Base-by-base conservation (phyloP, 179 eudicot genomes). In the Amaranthus tricolor region DNA sequence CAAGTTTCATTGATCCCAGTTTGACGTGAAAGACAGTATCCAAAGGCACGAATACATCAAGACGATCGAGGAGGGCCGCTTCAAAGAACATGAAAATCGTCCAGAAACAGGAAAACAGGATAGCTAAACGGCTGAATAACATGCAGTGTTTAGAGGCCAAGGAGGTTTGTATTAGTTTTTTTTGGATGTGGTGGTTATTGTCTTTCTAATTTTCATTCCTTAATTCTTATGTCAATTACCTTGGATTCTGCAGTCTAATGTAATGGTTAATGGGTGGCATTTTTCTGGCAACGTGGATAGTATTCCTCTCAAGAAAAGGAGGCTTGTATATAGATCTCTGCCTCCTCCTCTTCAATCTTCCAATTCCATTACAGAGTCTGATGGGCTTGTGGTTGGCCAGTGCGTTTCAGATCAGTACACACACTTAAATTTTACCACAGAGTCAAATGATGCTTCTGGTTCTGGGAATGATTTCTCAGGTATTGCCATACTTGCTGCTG, bases 401-500 rank as follows among this genome's bases (percentile, higher is more conserved):
- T 52, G 31, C 74, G 69, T 72, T 76, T 78, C 82, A 51, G 76
- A 74, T 73, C 80, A 68, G 60, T 69, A 47, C 53, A 67, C 58
- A 10, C 51, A 19, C 62, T 71, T 76, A 14, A 61, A 78, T 50
- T 53, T 72, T 62, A 47, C 21, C 47, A 74, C 77, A 63, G 78
- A 72, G 75, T 19, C 62, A 2, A 53, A 54, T 58, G 70, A 20
- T 19, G 76, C 59, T 11, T 47, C 21, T 71, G 45, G 67, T 77
- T 44, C 67, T 20, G 49, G 55, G 9, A 87, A 79, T 44, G 92
- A 92, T 78, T 89, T 91, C 77, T 92, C 90, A 8, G 96, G 96
- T 31, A 90, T 92, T 81, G 81, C 84, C 54, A 88, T 92, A 65
- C 94, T 92, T 65, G 96, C 93, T 47, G 91, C 89, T 74, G 88